phyloP scores from a whole-genome alignment of 2,329 filamentous ascomycete genomes.

The Colletotrichum siamense region DNA sequence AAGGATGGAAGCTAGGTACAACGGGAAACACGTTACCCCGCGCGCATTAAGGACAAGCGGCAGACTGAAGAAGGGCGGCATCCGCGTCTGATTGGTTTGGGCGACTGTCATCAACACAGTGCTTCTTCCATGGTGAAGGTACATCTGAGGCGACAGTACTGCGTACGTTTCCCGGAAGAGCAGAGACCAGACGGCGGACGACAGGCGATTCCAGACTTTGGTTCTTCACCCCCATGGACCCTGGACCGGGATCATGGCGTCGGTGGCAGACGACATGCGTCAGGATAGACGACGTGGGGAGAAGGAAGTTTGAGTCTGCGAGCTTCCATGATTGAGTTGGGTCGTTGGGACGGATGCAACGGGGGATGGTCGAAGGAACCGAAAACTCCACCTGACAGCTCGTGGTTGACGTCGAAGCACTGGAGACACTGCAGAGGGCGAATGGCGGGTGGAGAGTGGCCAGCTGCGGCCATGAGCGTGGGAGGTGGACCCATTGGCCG shows the following conservation, averaged over 20 bases:
- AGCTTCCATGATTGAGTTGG: background rate
- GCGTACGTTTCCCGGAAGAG: background rate
- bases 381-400: constrained; percentile 1
- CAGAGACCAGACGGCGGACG: background rate
- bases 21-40: constrained; percentile 10
- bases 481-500: constrained; percentile 6
- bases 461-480: background rate
- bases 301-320: background rate
- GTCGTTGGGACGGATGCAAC: background rate
- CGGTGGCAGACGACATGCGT: background rate
- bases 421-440: background rate
- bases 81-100: background rate
- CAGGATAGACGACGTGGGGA: background rate
- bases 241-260: background rate
- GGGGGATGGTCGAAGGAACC: background rate
- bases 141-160: background rate
- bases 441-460: background rate
- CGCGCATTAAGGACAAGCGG: background rate
- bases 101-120: background rate
- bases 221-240: background rate
- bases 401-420: background rate
- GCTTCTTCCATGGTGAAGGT: background rate
- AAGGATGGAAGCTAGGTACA: background rate
- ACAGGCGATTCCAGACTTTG: background rate
- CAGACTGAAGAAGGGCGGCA: background rate